phyloP scores from a whole-genome alignment of 148 eudicot genomes.

The Persicaria tinctoria region DNA sequence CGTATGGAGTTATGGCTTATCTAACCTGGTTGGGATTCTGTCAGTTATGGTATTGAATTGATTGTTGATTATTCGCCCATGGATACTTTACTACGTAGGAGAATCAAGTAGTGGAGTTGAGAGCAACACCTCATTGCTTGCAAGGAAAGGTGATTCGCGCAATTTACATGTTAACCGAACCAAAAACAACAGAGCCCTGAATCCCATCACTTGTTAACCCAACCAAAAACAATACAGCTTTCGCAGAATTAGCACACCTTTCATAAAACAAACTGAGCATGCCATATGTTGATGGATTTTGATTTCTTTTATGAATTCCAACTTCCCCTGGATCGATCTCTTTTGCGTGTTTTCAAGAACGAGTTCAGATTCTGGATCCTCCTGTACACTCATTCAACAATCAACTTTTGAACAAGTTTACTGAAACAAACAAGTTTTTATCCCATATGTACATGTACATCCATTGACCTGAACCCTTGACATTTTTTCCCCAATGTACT shows the following conservation, averaged over 20 bases:
- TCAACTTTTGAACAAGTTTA: not conserved
- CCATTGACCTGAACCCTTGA: not conserved
- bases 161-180: too few species aligned
- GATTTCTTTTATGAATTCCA: too few species aligned
- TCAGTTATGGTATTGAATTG: too few species aligned
- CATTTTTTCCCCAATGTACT: not conserved
- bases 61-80: not conserved
- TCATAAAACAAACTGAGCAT: too few species aligned
- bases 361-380: not conserved
- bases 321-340: not conserved
- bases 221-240: too few species aligned
- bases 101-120: too few species aligned
- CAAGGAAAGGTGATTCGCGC: too few species aligned
- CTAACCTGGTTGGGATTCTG: not conserved
- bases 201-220: too few species aligned
- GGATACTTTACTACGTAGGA: not conserved
- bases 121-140: too few species aligned
- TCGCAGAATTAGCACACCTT: too few species aligned
- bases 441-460: not conserved
- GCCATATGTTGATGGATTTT: too few species aligned
- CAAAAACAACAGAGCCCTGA: too few species aligned
- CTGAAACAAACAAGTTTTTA: not conserved
- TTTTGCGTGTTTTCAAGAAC: not conserved
- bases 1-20: not conserved
- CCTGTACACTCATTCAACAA: conserved; percentile 9